A percentile compares a stretch with the other conserved stretches of the same genome.
Conservation (phyloP, 352 stramenopile species). For the Phytophthora pisi region DNA sequence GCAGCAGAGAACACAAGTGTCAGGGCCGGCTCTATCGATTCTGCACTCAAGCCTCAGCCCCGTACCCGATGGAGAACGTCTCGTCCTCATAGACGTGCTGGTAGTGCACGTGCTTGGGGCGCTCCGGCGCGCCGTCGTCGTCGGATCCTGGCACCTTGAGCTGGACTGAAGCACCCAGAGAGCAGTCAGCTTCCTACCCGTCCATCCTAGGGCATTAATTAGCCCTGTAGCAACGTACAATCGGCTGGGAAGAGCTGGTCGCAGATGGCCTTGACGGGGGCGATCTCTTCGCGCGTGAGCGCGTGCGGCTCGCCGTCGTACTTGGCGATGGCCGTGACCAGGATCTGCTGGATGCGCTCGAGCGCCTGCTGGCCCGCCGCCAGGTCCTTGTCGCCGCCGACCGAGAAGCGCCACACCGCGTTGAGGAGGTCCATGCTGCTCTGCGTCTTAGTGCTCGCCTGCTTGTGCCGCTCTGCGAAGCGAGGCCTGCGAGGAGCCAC, state of each 20-base stretch:
- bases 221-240: slow-evolving; percentile 38
- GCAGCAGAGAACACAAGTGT: not conserved
- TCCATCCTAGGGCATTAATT: too few relatives aligned
- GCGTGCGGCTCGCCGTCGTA: slow-evolving; percentile 43
- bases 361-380: slow-evolving; percentile 45
- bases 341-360: slow-evolving; percentile 52
- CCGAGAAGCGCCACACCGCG: slow-evolving; percentile 49
- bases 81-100: slow-evolving; percentile 85
- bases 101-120: slow-evolving; percentile 59
- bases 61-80: slow-evolving; percentile 79
- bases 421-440: slow-evolving; percentile 57
- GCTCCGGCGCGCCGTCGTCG: slow-evolving; percentile 6
- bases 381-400: slow-evolving; percentile 39
- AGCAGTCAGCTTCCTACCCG: too few relatives aligned
- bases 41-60: not conserved
- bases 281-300: slow-evolving; percentile 61
- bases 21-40: not conserved
- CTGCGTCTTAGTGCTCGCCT: not conserved
- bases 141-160: slow-evolving; percentile 47
- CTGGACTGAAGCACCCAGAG: slow-evolving; percentile 43
- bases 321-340: slow-evolving; percentile 47
- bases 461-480: not conserved
- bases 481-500: not conserved
- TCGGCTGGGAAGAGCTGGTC: slow-evolving; percentile 70
- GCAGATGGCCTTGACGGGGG: slow-evolving; percentile 67